phyloP scores from a whole-genome alignment of 352 stramenopile genomes.

The Globisporangium camurandrum region DNA sequence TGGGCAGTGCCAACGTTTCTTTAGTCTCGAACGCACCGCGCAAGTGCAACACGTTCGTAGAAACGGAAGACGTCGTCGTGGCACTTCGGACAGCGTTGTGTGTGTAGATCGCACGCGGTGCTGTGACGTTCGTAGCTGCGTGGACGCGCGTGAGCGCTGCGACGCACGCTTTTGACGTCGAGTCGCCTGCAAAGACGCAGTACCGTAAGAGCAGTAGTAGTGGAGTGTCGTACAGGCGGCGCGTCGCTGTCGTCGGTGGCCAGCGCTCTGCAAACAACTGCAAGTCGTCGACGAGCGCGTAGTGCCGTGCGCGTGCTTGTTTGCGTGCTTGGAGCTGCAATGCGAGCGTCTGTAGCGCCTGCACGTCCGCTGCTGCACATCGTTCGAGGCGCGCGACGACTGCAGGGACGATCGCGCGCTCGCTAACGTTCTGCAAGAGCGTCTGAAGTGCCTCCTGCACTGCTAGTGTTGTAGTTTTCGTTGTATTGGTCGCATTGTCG shows the following conservation, averaged over 20 bases:
- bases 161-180: constrained; percentile 2
- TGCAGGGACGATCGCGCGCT: constrained; percentile 47
- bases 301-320: background rate
- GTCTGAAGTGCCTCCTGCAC: constrained; percentile 19
- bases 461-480: background rate
- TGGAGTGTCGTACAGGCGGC: constrained; percentile 27
- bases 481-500: background rate
- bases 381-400: constrained; percentile 45
- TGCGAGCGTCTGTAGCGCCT: constrained; percentile 30
- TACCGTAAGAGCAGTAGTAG: constrained; percentile 36
- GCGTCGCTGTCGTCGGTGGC: constrained; percentile 24
- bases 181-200: constrained; percentile 38
- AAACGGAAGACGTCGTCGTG: constrained; percentile 11
- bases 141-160: background rate
- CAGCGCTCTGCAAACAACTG: constrained; percentile 71
- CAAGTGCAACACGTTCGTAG: constrained; percentile 16
- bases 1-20: background rate
- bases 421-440: constrained; percentile 32
- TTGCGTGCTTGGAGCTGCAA: constrained; percentile 13
- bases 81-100: constrained; percentile 24
- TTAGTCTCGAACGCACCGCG: constrained; percentile 12
- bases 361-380: constrained; percentile 33
- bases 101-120: constrained; percentile 11
- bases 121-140: background rate
- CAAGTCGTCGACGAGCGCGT: constrained; percentile 32